A percentile compares a stretch with the other conserved stretches of the same genome.
phyloP scores from a whole-genome alignment of 139 green algal species.

The Protoeuglena noctilucae region DNA sequence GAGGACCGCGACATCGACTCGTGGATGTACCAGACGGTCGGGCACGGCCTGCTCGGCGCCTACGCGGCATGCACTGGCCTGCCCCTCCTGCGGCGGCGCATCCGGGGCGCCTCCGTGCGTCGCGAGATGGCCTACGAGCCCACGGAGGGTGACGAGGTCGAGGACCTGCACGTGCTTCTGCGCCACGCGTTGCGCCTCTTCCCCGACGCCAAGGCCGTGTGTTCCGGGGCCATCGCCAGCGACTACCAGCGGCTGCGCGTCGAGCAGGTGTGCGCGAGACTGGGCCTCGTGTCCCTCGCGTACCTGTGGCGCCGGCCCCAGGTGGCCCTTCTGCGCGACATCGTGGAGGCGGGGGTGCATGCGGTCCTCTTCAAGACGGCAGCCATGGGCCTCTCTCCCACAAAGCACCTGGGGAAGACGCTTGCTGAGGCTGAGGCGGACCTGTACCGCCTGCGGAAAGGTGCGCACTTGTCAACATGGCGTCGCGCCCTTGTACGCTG shows the following conservation, averaged over 20 bases:
- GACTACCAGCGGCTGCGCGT: constrained; percentile 95
- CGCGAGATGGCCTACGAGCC: not conserved
- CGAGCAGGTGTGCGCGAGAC: constrained; percentile 63
- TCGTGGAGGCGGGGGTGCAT: constrained; percentile 14
- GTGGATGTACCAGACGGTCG: constrained; percentile 92
- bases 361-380: constrained; percentile 35
- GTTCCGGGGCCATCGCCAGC: constrained; percentile 75
- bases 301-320: constrained; percentile 84
- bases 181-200: constrained; percentile 30
- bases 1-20: constrained; percentile 71
- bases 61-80: constrained; percentile 69
- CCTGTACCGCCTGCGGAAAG: constrained; percentile 33
- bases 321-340: constrained; percentile 35
- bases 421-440: constrained; percentile 34
- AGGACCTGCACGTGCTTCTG: constrained; percentile 70
- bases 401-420: constrained; percentile 64
- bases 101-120: constrained; percentile 22
- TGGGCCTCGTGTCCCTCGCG: constrained; percentile 73
- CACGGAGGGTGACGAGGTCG: constrained; percentile 70
- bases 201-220: constrained; percentile 40
- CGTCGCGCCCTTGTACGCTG: no score
- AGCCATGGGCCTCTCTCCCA: constrained; percentile 60
- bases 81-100: constrained; percentile 58
- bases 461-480: no score
- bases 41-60: constrained; percentile 59